phyloP scores from a whole-genome alignment of 140 eudicot genomes.

The Oenanthe javanica region DNA sequence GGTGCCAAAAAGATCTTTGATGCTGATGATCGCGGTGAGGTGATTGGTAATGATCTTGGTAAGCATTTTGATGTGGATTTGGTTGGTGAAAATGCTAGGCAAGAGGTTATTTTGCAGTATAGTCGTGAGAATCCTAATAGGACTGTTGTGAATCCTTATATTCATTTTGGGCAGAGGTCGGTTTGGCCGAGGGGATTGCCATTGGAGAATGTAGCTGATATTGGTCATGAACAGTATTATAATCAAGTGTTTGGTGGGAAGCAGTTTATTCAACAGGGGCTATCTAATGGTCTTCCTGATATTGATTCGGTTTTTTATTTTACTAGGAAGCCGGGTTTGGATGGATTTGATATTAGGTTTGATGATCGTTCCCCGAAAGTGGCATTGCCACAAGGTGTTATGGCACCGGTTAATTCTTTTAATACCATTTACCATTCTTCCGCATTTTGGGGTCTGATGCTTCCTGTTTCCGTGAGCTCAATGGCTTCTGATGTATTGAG shows the following conservation, averaged over 20 bases:
- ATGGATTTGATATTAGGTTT: conserved; percentile 78
- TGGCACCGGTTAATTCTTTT: conserved; percentile 93
- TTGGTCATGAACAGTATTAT: conserved; percentile 75
- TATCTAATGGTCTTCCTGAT: conserved; percentile 92
- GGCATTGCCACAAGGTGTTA: conserved; percentile 90
- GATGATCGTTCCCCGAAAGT: conserved; percentile 88
- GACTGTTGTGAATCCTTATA: conserved; percentile 87
- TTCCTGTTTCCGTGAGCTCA: conserved; percentile 81
- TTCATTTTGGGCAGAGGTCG: conserved; percentile 93
- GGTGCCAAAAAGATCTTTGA: conserved; percentile 90
- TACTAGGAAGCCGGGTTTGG: conserved; percentile 69
- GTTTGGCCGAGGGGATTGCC: conserved; percentile 99
- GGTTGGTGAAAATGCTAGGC: conserved; percentile 86
- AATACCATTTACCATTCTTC: conserved; percentile 78
- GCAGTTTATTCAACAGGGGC: conserved; percentile 93
- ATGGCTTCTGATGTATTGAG: conserved; percentile 98
- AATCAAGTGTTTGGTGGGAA: conserved; percentile 89
- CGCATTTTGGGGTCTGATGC: conserved; percentile 98
- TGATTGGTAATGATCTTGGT: conserved; percentile 78
- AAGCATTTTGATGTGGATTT: conserved; percentile 94
- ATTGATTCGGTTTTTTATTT: conserved; percentile 96
- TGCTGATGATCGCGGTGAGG: conserved; percentile 90
- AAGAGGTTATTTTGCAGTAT: conserved; percentile 80
- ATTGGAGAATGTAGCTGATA: conserved; percentile 86
- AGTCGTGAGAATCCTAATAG: conserved; percentile 75